Evolutionary conservation across 2,329 filamentous ascomycete species (phyloP).

Genomic region (Botrytis porri): DNA sequence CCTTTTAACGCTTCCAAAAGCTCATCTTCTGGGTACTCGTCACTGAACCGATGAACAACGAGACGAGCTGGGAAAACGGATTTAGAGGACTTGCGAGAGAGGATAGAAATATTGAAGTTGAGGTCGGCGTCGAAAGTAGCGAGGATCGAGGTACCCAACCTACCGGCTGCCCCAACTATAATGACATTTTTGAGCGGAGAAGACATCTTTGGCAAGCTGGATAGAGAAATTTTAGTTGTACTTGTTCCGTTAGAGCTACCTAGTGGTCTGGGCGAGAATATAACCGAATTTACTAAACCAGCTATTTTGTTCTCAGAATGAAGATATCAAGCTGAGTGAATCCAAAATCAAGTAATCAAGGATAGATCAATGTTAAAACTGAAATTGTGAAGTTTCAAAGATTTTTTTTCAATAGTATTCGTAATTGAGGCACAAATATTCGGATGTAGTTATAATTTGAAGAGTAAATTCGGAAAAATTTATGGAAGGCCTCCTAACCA

Average conservation of each 20-base stretch:
- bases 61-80: not conserved
- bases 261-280: not conserved
- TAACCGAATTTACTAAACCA: not conserved
- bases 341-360: not conserved
- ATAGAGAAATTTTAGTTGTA: not conserved
- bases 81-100: not conserved
- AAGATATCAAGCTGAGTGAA: not conserved
- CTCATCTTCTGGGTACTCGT: not conserved
- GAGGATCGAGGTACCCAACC: not conserved
- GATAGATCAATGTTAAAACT: not conserved
- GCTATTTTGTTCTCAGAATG: not conserved
- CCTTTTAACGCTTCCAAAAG: not conserved
- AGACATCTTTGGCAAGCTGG: not conserved
- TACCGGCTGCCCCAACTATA: not conserved
- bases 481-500: not conserved
- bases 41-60: not conserved
- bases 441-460: not conserved
- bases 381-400: not conserved
- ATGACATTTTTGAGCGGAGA: not conserved
- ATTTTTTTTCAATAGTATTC: not conserved
- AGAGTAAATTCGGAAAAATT: not conserved
- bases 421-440: not conserved
- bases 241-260: not conserved
- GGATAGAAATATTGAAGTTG: not conserved
- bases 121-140: not conserved